Evolutionary conservation across 2,329 filamentous ascomycete genomes (phyloP).

Genomic region (Scedosporium aurantiacum): DNA sequence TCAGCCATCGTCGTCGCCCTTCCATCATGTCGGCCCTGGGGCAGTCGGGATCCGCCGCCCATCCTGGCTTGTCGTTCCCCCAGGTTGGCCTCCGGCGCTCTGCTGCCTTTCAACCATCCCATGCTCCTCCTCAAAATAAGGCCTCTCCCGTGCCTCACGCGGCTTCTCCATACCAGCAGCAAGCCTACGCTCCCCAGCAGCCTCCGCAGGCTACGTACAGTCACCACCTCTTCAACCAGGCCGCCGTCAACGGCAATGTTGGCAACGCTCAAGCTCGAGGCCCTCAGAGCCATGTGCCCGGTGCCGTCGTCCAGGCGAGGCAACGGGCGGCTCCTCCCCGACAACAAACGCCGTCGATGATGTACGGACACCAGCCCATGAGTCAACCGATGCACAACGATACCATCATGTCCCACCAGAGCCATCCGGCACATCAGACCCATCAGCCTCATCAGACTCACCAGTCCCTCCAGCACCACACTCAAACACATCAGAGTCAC

Average conservation of each 20-base stretch:
- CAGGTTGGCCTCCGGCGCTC: conserved; percentile 38
- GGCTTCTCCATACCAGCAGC: conserved; percentile 43
- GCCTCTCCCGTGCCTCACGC: conserved; percentile 43
- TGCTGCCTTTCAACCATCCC: conserved; percentile 31
- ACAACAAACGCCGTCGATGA: conserved; percentile 33
- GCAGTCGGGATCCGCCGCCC: conserved; percentile 37
- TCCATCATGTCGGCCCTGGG: conserved; percentile 37
- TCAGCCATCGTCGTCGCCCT: conserved; percentile 7
- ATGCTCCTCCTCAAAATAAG: conserved; percentile 41
- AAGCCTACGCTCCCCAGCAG: conserved; percentile 42
- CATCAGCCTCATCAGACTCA: conserved; percentile 15
- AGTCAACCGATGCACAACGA: conserved; percentile 30
- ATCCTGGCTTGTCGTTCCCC: conserved; percentile 41
- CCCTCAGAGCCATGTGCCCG: conserved; percentile 34
- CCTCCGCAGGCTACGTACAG: conserved; percentile 34
- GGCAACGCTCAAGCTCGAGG: conserved; percentile 34
- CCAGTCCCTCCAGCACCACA: conserved; percentile 8
- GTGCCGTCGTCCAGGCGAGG: conserved; percentile 33
- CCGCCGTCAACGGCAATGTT: conserved; percentile 35
- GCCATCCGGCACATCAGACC: conserved; percentile 19
- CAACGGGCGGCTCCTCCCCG: conserved; percentile 32
- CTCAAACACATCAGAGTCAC: conserved; percentile 11
- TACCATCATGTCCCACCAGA: conserved; percentile 30
- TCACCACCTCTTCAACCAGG: conserved; percentile 41
- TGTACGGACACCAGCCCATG: conserved; percentile 23